phyloP scores from a whole-genome alignment of 148 eudicot species.

The Euryodendron excelsum region DNA sequence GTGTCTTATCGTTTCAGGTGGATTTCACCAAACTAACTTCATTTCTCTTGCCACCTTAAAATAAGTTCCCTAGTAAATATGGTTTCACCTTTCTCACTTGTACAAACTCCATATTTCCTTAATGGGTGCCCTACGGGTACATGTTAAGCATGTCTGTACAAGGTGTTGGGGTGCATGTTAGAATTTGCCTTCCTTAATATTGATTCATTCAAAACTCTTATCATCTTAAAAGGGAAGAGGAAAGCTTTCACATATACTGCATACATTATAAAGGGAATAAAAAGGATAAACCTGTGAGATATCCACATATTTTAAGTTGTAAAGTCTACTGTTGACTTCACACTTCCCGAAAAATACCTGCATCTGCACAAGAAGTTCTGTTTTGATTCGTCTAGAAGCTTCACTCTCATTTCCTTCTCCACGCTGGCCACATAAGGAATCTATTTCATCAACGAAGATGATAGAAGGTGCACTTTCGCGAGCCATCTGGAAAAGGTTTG shows the following conservation, averaged over 20 bases:
- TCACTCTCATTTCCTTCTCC: constrained; percentile 98
- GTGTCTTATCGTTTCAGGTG: background rate
- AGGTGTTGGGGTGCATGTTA: too few species aligned
- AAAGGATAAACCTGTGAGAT: background rate
- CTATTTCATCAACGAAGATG: constrained; percentile 87
- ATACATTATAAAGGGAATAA: background rate
- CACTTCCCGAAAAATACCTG: constrained; percentile 43
- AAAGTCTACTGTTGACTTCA: background rate
- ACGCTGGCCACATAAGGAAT: constrained; percentile 88
- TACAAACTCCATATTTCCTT: too few species aligned
- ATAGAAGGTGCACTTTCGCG: constrained; percentile 90
- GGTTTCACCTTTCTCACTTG: too few species aligned
- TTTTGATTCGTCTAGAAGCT: constrained; percentile 91
- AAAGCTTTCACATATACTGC: background rate
- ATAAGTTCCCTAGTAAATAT: too few species aligned
- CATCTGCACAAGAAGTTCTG: constrained; percentile 92
- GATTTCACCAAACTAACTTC: background rate
- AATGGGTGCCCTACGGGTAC: too few species aligned
- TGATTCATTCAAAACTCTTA: too few species aligned
- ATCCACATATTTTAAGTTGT: background rate
- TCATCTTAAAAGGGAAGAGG: background rate
- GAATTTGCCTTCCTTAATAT: too few species aligned
- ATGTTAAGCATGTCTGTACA: too few species aligned
- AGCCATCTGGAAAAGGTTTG: constrained; percentile 91
- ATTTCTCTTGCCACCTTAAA: too few species aligned